These are phyloP conservation scores for Candida frijolesensis DNA, from an alignment of 1,139 yeast species.

Conservation along the genomic window DNA sequence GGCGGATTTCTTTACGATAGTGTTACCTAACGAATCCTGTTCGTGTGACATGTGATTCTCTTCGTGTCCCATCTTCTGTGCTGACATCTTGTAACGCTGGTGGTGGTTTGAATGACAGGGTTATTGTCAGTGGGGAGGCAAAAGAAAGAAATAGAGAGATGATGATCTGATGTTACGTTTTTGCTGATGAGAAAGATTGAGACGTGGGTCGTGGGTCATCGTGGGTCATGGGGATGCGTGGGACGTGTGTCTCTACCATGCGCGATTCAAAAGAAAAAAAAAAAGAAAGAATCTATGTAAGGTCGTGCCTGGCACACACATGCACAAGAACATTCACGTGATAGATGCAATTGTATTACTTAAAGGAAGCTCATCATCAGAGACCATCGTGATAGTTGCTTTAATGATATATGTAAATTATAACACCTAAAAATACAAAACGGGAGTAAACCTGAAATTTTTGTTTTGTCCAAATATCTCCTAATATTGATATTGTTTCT, in stretches of 20 bases:
- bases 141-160: neutral
- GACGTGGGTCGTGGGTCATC: too few species aligned
- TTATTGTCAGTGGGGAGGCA: neutral
- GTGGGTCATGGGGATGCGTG: too few species aligned
- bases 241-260: neutral
- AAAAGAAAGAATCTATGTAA: neutral
- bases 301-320: too few species aligned
- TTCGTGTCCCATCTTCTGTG: neutral
- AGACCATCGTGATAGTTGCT: too few species aligned
- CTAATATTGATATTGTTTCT: neutral
- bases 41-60: conserved; percentile 6
- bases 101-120: neutral
- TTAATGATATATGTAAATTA: neutral
- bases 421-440: neutral
- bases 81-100: neutral
- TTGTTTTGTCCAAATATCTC: neutral
- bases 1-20: conserved; percentile 10
- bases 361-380: too few species aligned
- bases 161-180: neutral
- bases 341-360: too few species aligned
- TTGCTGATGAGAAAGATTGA: neutral
- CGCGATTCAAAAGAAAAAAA: neutral
- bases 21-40: conserved; percentile 24
- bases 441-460: too few species aligned
- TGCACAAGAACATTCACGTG: too few species aligned